These are phyloP conservation scores for Thuja plicata DNA, from an alignment of 83 land plant species.

Conservation along the genomic window DNA sequence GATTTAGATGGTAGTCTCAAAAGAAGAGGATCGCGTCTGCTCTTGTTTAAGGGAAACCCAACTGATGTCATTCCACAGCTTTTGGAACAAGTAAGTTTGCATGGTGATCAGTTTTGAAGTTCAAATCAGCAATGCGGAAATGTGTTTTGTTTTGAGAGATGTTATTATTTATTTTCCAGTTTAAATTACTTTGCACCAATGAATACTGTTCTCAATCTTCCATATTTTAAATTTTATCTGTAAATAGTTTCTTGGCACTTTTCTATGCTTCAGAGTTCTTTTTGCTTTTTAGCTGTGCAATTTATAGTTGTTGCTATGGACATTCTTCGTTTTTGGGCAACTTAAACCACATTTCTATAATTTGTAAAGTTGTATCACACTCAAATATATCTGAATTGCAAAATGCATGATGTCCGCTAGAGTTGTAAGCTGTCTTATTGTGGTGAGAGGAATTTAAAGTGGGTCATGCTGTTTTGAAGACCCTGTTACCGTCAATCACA, in stretches of 20 bases:
- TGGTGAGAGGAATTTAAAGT: neutral
- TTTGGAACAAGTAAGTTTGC: constrained; percentile 51
- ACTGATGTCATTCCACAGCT: constrained; percentile 48
- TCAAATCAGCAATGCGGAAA: neutral
- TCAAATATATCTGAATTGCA: neutral
- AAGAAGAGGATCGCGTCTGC: constrained; percentile 63
- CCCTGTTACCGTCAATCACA: neutral
- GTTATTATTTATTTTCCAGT: neutral
- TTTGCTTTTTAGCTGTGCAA: neutral
- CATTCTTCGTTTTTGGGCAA: neutral
- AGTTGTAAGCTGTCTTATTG: neutral
- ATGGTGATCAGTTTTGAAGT: neutral
- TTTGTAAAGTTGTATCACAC: neutral
- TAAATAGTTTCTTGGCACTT: too few relatives aligned
- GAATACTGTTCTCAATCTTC: neutral
- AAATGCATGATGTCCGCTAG: neutral
- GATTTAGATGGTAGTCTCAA: constrained; percentile 68
- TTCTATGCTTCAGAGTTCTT: neutral
- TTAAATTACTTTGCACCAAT: neutral
- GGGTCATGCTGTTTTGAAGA: neutral
- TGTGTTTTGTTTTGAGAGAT: neutral
- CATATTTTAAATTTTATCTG: too few relatives aligned
- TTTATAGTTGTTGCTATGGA: neutral
- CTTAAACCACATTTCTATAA: neutral
- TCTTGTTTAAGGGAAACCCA: constrained; percentile 80